Evolutionary conservation across 306 rosid species (phyloP).

Genomic region (Clitoria ternatea): DNA sequence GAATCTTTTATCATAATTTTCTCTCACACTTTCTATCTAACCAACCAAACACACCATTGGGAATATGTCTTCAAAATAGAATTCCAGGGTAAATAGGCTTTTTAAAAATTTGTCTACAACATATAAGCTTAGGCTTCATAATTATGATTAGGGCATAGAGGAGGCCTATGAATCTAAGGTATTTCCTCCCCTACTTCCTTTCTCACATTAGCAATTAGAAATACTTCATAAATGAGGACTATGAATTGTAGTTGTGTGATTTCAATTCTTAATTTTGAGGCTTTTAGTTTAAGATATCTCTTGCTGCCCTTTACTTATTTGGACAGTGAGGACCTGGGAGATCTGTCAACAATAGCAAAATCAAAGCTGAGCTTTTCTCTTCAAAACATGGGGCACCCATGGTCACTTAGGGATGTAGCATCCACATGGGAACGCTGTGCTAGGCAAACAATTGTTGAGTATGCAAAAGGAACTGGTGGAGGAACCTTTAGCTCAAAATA

Average conservation of each 20-base stretch:
- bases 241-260: neutral
- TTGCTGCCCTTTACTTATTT: neutral
- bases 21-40: too few relatives aligned
- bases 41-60: too few relatives aligned
- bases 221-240: neutral
- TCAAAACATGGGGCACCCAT: neutral
- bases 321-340: constrained; percentile 17
- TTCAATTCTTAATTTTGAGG: neutral
- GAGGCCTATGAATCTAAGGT: too few relatives aligned
- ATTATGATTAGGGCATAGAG: too few relatives aligned
- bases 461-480: constrained; percentile 42
- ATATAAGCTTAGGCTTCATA: too few relatives aligned
- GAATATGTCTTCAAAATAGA: too few relatives aligned
- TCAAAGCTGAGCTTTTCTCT: constrained; percentile 18
- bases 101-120: too few relatives aligned
- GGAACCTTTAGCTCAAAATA: constrained; percentile 47
- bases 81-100: too few relatives aligned
- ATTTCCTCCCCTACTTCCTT: too few relatives aligned
- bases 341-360: constrained; percentile 25
- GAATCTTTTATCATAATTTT: too few relatives aligned
- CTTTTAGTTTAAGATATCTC: neutral
- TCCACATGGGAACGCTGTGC: constrained; percentile 43
- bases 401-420: constrained; percentile 38
- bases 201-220: too few relatives aligned
- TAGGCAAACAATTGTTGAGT: constrained; percentile 37